Evolutionary conservation across 148 eudicot genomes (phyloP).

Genomic region (Rhododendron simsii): DNA sequence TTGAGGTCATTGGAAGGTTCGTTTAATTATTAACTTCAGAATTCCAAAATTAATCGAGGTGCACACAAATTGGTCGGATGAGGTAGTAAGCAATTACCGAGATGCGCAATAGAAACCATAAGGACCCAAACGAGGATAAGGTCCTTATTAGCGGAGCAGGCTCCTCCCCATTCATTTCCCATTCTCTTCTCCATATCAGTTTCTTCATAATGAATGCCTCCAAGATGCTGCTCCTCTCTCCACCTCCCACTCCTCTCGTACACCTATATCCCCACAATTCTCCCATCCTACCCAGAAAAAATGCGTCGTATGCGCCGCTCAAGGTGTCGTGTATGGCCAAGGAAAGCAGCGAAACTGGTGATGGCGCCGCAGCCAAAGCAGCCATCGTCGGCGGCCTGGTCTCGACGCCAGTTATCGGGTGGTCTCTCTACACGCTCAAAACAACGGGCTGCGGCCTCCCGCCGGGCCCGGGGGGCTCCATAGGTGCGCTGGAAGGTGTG

Average conservation of each 20-base stretch:
- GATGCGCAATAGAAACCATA: too few relatives aligned
- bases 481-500: conserved; percentile 91
- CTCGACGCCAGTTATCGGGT: conserved; percentile 71
- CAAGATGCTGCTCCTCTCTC: conserved; percentile 11
- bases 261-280: not conserved
- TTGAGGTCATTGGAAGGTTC: not conserved
- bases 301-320: not conserved
- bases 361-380: conserved; percentile 28
- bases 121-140: conserved; percentile 8
- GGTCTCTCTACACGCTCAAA: conserved; percentile 94
- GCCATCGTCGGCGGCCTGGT: conserved; percentile 70
- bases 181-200: not conserved
- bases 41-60: too few relatives aligned
- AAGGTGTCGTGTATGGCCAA: conserved; percentile 49
- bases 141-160: not conserved
- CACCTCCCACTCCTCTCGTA: conserved; percentile 2
- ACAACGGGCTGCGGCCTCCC: conserved; percentile 99
- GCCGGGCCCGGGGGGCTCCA: conserved; percentile 91
- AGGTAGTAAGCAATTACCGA: too few relatives aligned
- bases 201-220: conserved; percentile 5
- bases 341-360: conserved; percentile 30
- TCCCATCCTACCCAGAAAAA: not conserved
- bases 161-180: not conserved
- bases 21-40: fast-evolving
- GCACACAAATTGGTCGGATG: fast-evolving